Conservation (phyloP, 257 asterid genomes). For the Solanum lycopersicoides region DNA sequence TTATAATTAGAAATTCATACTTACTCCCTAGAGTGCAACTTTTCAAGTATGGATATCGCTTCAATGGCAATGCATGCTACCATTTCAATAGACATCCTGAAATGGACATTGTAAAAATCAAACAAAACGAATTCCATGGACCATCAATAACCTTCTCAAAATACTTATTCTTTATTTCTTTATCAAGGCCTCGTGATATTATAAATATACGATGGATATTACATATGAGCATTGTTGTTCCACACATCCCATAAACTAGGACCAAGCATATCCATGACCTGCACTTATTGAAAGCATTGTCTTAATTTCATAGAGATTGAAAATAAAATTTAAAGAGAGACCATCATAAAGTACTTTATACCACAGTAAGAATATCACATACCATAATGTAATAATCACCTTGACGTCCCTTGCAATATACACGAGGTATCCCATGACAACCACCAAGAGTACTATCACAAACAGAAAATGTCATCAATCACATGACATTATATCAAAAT, state of each 20-base stretch:
- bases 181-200: background rate
- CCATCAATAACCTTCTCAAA: background rate
- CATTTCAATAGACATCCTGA: constrained; percentile 87
- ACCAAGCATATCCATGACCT: constrained; percentile 98
- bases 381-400: constrained; percentile 76
- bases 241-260: constrained; percentile 89
- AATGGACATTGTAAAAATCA: background rate
- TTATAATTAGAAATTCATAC: background rate
- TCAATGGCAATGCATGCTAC: constrained; percentile 91
- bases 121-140: background rate
- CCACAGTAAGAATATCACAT: background rate
- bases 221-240: constrained; percentile 67
- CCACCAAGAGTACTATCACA: constrained; percentile 55
- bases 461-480: background rate
- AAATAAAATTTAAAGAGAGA: background rate
- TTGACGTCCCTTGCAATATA: constrained; percentile 64
- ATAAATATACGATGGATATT: constrained; percentile 6
- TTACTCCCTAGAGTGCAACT: constrained; percentile 80
- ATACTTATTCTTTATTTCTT: background rate
- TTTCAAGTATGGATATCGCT: constrained; percentile 87
- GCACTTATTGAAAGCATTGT: constrained; percentile 7
- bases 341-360: background rate
- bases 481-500: background rate
- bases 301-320: background rate
- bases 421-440: constrained; percentile 75